Evolutionary conservation across 2,329 filamentous ascomycete genomes (phyloP), one percentile per base, ranked within the genome.

Genomic region (Chrysoporthe puriensis): DNA sequence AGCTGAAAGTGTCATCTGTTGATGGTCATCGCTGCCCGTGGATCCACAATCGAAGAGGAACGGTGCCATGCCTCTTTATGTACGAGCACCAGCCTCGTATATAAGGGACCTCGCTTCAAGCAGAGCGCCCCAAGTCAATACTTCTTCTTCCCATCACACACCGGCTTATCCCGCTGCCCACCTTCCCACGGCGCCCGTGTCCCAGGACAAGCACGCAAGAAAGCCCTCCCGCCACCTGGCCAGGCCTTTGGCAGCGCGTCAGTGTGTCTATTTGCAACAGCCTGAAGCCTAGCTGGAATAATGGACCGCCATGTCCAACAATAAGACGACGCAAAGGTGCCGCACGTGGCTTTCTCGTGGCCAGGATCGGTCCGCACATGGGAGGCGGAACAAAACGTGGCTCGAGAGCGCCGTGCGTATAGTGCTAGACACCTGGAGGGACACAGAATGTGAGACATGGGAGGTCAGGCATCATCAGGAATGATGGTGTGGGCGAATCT

Each of bases 241-340:
- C 68, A 66, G 58, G 7, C 57, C 70, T 60, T 66, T 48, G 66
- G 63, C 67, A 62, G 57, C 64, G 61, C 40, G 43, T 48, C 50
- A 57, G 59, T 59, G 57, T 61, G 64, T 69, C 61, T 57, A 62
- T 68, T 68, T 64, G 62, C 64, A 69, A 65, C 62, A 63, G 62
- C 59, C 26, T 9, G 36, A 54, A 62, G 48, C 50, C 63, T 64
- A 66, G 61, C 63, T 68, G 69, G 63, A 71, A 71, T 74, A 70
- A 71, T 71, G 73, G 70, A 59, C 69, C 70, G 73, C 72, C 73
- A 72, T 71, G 72, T 73, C 67, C 71, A 67, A 73, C 71, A 67
- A 67, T 16, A 44, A 40, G 42, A 48, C 8, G 5, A 34, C 32
- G 46, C 43, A n/a, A 50, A 18, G n/a, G 34, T 40, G 57, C 59